A percentile compares a stretch with the other conserved stretches of the same genome.
phyloP scores from a whole-genome alignment of 371 early-diverging fungal species.

The Mycotypha africana region DNA sequence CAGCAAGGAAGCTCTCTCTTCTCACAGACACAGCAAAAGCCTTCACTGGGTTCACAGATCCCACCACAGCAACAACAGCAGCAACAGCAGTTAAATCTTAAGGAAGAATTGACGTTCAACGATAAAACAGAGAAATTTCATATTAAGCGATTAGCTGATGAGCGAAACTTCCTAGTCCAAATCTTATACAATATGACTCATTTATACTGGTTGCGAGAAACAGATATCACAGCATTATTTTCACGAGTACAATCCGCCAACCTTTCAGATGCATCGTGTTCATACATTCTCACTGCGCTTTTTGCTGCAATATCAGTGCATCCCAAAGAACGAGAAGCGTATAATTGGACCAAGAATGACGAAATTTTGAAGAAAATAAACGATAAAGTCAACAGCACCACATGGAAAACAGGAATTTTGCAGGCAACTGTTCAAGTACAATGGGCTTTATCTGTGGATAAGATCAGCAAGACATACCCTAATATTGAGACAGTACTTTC shows the following conservation, averaged over 20 bases:
- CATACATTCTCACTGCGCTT: slow-evolving; percentile 13
- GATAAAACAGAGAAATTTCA: slow-evolving; percentile 1
- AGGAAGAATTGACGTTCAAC: not conserved
- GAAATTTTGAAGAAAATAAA: slow-evolving; percentile 10
- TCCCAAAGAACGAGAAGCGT: not conserved
- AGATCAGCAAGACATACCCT: slow-evolving; percentile 10
- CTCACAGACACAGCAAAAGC: slow-evolving; percentile 2
- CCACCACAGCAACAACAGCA: slow-evolving; percentile 3
- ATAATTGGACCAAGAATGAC: not conserved
- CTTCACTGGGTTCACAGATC: no score
- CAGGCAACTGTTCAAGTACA: slow-evolving; percentile 9
- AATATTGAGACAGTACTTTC: slow-evolving; percentile 17
- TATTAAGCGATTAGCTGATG: slow-evolving; percentile 12
- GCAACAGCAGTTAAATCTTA: not conserved
- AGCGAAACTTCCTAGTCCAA: slow-evolving; percentile 13
- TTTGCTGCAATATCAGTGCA: slow-evolving; percentile 8
- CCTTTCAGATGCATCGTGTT: slow-evolving; percentile 7
- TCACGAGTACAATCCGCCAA: slow-evolving; percentile 3
- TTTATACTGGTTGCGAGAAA: slow-evolving; percentile 11
- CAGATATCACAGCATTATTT: slow-evolving; percentile 9
- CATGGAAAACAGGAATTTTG: slow-evolving; percentile 10
- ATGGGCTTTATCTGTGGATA: slow-evolving; percentile 2
- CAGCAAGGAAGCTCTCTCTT: slow-evolving; percentile 1
- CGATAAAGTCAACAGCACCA: slow-evolving; percentile 1
- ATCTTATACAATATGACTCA: slow-evolving; percentile 17